Percentiles rank a stretch among this genome's conserved stretches.
Evolutionary conservation across 2,329 filamentous ascomycete species (phyloP).

Genomic region (Claviceps monticola): DNA sequence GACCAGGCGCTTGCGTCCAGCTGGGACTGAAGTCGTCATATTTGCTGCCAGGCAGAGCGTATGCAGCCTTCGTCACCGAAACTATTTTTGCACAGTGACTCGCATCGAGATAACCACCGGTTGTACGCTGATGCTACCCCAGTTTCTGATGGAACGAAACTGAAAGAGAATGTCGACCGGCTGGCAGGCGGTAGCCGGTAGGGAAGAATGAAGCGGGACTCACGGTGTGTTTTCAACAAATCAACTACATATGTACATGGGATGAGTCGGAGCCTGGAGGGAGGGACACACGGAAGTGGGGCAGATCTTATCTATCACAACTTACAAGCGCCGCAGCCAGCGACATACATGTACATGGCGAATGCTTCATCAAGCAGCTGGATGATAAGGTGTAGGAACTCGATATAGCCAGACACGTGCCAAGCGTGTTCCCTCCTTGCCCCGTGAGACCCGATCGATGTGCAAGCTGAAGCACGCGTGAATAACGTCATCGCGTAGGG

Average conservation of each 20-base stretch:
- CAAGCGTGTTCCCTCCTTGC: no score
- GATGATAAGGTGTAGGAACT: no score
- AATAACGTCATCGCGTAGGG: no score
- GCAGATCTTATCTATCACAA: not conserved
- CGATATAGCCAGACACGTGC: no score
- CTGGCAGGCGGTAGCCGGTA: no score
- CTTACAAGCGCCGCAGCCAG: not conserved
- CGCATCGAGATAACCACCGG: no score
- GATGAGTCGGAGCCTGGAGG: no score
- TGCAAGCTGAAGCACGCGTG: no score
- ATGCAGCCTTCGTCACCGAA: not conserved
- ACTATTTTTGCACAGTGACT: no score
- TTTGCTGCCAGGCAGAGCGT: not conserved
- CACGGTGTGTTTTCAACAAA: not conserved
- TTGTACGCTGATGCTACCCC: not conserved
- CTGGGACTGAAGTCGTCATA: slow-evolving; percentile 14
- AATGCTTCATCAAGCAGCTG: no score
- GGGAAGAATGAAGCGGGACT: not conserved
- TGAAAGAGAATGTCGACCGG: not conserved
- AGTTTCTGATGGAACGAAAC: not conserved
- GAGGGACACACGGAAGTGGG: not conserved
- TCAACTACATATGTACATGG: not conserved
- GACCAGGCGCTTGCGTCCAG: slow-evolving; percentile 39
- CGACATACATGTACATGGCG: no score
- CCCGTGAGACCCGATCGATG: no score